Evolutionary conservation across 108 stramenopile genomes (phyloP), one percentile per base, ranked within the genome.

Genomic region (Skeletonema costatum): DNA sequence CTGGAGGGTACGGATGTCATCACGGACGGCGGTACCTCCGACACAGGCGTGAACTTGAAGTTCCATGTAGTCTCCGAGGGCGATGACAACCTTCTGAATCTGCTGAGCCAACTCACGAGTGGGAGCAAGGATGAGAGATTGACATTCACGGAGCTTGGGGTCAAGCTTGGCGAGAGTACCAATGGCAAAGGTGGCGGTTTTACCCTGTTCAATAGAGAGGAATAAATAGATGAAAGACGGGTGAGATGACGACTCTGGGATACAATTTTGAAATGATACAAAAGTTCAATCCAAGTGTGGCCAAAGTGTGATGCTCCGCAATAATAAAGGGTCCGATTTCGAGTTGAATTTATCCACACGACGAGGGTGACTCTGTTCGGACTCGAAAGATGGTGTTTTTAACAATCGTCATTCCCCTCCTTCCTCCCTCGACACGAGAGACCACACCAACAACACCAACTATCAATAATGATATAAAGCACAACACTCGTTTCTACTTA

Each of bases 71-170:
- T 99, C 99, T 25, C 98, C 97, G 21, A 99, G 90, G 32, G 98
- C 97, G 81, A 98, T 87, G 64, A 99, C 97, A 53, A 99, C 99
- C 94, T 98, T 99, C 77, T 98, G 97, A 85, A 98, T 99, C 82
- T 99, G 99, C 78, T 98, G 97, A 19, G 99, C 99, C 69, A 99
- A 92, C 87, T 99, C 99, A 81, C 99, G 98, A 61, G 98, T 99
- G 39, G 99, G 99, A 25, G 98, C 98, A 75, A 99, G 89, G 71
- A 99, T 97, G 56, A 99, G 87, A 42, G 97, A 93, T 85, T 99
- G 99, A 80, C 98, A 98, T 70, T 99, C 93, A 59, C 90, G 86
- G 68, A 95, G 83, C 41, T 85, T 81, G 14, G 88, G 85, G 86
- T 99, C 98, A 48, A 99, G 85, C 81, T 91, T 96, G 82, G 97